Evolutionary conservation across 2,329 filamentous ascomycete species (phyloP), one percentile per base, ranked within the genome.

Genomic region (Fusarium sp.): DNA sequence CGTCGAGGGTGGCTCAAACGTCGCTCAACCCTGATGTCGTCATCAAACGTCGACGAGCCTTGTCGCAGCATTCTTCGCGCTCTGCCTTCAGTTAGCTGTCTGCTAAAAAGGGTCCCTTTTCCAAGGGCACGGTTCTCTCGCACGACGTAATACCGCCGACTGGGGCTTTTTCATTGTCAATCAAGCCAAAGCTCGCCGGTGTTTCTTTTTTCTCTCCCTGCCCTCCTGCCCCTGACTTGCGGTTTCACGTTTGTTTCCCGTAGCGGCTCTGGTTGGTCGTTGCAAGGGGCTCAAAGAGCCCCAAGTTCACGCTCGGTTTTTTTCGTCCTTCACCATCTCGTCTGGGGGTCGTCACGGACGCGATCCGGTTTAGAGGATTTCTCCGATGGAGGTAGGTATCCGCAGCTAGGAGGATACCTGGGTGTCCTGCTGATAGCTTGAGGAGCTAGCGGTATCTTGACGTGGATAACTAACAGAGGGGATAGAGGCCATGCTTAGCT

Each of bases 401-500:
- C 35, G 47, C 13, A 42, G 63, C 54, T 64, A 70, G 52, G 60
- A 36, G n/a, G 40, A 38, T 74, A 73, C 71, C 36, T 63, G 50
- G n/a, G 22, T 10, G 16, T 25, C 22, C 33, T 38, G 40, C 56
- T 36, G 27, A 59, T 52, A 22, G 14, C 22, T 40, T 16, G 27
- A 29, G 25, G 22, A 40, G 9, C 50, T 47, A 20, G 36, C 22
- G 31, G 71, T 73, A 73, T 38, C 52, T 66, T 22, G 56, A 16
- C 63, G 62, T 68, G 36, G 42, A 20, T 6, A 66, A 35, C 62
- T 74, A 74, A 74, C 71, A 74, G 71, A 31, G 47, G 50, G 27
- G 40, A 29, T 35, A 50, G 25, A n/a, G 9, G 27, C 16, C 16
- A n/a, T 31, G 9, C 10, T 13, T 29, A 52, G 27, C 47, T 52